Evolutionary conservation across 1,139 yeast genomes (phyloP).

Genomic region (Nakaseomyces delphensis): DNA sequence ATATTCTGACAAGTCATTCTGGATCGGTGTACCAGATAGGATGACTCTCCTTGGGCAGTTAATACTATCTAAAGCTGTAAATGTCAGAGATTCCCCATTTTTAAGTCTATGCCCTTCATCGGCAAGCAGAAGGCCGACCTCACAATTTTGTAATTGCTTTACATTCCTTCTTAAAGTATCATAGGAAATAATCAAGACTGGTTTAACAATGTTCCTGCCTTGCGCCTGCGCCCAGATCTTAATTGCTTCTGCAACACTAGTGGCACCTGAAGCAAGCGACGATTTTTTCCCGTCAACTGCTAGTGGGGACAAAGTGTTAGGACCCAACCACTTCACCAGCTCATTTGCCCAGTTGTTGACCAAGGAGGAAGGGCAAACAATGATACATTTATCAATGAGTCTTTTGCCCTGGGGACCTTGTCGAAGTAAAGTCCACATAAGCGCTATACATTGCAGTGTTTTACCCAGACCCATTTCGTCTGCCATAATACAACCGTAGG

Average conservation of each 20-base stretch:
- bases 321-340: slow-evolving; percentile 90
- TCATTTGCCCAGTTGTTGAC: slow-evolving; percentile 98
- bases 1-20: slow-evolving; percentile 90
- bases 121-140: slow-evolving; percentile 81
- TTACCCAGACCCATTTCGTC: slow-evolving; percentile 99
- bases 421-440: slow-evolving; percentile 86
- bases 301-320: slow-evolving; percentile 76
- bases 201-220: slow-evolving; percentile 86
- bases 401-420: slow-evolving; percentile 87
- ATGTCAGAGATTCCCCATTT: slow-evolving; percentile 90
- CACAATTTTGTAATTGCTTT: slow-evolving; percentile 64
- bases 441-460: slow-evolving; percentile 83
- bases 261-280: slow-evolving; percentile 25
- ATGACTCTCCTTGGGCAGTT: slow-evolving; percentile 85
- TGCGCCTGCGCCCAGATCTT: slow-evolving; percentile 82
- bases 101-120: slow-evolving; percentile 96
- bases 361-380: slow-evolving; percentile 91
- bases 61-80: slow-evolving; percentile 75
- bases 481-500: slow-evolving; percentile 97
- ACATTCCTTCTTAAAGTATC: slow-evolving; percentile 88
- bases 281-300: slow-evolving; percentile 79
- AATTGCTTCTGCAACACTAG: slow-evolving; percentile 60
- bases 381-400: slow-evolving; percentile 81
- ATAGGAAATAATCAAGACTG: slow-evolving; percentile 89
- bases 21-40: slow-evolving; percentile 95